phyloP scores from a whole-genome alignment of 352 stramenopile species.

The Pythium scleroteichum region DNA sequence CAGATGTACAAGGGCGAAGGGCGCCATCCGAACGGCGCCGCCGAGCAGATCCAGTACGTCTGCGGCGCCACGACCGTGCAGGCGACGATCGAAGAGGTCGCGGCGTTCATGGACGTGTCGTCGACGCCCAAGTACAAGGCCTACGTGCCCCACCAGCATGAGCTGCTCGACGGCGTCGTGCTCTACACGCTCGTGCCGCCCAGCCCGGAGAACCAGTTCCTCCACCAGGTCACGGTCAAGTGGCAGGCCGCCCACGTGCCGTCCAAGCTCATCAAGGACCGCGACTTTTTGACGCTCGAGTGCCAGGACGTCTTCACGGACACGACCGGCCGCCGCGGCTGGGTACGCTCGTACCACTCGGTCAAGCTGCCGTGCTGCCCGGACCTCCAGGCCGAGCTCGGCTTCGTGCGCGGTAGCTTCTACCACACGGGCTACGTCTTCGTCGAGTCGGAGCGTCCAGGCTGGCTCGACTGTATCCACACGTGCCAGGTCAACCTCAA shows the following conservation, averaged over 20 bases:
- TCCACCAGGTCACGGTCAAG: conserved; percentile 72
- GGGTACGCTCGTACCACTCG: conserved; percentile 70
- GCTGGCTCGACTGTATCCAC: conserved; percentile 68
- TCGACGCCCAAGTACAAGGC: conserved; percentile 51
- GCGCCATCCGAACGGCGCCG: conserved; percentile 37
- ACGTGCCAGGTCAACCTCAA: conserved; percentile 69
- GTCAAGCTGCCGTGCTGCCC: conserved; percentile 69
- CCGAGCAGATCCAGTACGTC: conserved; percentile 54
- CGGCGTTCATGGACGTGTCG: conserved; percentile 65
- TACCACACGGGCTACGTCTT: conserved; percentile 78
- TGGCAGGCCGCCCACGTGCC: conserved; percentile 58
- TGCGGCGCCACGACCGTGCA: conserved; percentile 62
- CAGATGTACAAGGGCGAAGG: conserved; percentile 73
- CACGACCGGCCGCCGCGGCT: conserved; percentile 56
- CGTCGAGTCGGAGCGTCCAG: conserved; percentile 58
- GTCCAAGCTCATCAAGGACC: conserved; percentile 64
- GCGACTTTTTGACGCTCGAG: conserved; percentile 73
- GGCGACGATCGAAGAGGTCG: conserved; percentile 66
- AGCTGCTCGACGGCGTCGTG: conserved; percentile 56
- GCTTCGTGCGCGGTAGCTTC: conserved; percentile 62
- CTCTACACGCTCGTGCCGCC: conserved; percentile 60
- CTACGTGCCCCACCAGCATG: conserved; percentile 40
- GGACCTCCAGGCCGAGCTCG: conserved; percentile 46
- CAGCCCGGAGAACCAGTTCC: conserved; percentile 31
- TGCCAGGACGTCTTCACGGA: conserved; percentile 76